Evolutionary conservation across 2,329 filamentous ascomycete species (phyloP), one percentile per base, ranked within the genome.

Genomic region (Fusarium guadeloupense): DNA sequence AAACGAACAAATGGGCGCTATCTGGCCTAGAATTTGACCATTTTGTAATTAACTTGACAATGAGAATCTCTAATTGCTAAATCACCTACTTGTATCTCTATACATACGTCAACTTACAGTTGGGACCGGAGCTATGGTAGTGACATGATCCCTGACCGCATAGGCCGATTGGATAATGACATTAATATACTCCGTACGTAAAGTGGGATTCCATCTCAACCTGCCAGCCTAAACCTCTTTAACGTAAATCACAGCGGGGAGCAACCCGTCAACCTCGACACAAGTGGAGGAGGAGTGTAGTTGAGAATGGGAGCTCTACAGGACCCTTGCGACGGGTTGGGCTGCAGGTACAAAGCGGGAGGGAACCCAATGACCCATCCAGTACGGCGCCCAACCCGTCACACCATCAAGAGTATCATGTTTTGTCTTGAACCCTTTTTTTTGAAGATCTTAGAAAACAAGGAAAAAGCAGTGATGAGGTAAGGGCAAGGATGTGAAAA

Each of bases 291-390:
- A 64, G 38, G 37, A 49, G 47, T 52, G 39, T 35, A 44, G 20
- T 43, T 21, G 20, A 30, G 23, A 58, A 34, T n/a, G n/a, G n/a
- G n/a, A 41, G 57, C 48, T 59, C 39, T 45, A 51, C 26, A 49
- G 17, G 17, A 64, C 49, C 63, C 63, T 45, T 66, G 51, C 48
- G 41, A 54, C 38, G 34, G 47, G 55, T 66, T 66, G 63, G 63
- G 63, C 63, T 66, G 63, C 63, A 66, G 63, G 63, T 66, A 66
- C 63, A 43, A 54, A 54, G 30, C 45, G 54, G 59, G 54, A 66
- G 63, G 59, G 59, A 66, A 61, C 63, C 63, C 55, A 66, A 66
- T 39, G 41, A 25, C 45, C 48, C 39, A 47, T 46, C 49, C 47
- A 64, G 37, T 42, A 38, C 35, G 49, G 43, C 50, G 60, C 50